These are phyloP conservation scores for Bauhinia variegata DNA, from an alignment of 306 rosid genomes.

Conservation along the genomic window DNA sequence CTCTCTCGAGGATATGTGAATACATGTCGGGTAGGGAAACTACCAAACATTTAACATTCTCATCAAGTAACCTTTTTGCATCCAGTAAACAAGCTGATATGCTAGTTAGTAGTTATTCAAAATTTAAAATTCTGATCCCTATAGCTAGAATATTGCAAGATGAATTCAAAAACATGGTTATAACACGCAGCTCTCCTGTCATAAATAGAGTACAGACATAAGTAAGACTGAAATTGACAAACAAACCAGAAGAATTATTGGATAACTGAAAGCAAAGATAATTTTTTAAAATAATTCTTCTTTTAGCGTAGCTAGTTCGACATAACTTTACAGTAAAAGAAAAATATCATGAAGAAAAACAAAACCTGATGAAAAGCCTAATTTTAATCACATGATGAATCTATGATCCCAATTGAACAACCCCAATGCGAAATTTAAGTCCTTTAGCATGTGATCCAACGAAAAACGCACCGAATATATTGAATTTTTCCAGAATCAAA, in stretches of 20 bases:
- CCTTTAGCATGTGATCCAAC: neutral
- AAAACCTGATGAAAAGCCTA: neutral
- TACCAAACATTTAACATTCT: slow-evolving; percentile 16
- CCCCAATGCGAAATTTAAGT: neutral
- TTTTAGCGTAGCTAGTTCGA: neutral
- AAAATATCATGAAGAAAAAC: neutral
- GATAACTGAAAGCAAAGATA: neutral
- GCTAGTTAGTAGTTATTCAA: neutral
- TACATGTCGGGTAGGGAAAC: slow-evolving; percentile 19
- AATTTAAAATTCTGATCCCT: slow-evolving; percentile 3
- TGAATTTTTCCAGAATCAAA: neutral
- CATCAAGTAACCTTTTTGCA: slow-evolving; percentile 9
- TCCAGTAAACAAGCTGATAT: neutral
- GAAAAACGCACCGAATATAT: neutral
- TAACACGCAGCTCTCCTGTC: neutral
- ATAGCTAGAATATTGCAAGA: slow-evolving; percentile 13
- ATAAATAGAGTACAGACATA: neutral
- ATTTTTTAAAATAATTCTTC: neutral
- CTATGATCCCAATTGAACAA: slow-evolving; percentile 23
- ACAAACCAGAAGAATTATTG: neutral
- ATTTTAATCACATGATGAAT: neutral
- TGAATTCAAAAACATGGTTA: neutral
- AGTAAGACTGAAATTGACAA: slow-evolving; percentile 23
- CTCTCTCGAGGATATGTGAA: neutral
- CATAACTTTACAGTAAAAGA: neutral